phyloP scores from a whole-genome alignment of 768 basidiomycete genomes.

The Agrocybe praecox region DNA sequence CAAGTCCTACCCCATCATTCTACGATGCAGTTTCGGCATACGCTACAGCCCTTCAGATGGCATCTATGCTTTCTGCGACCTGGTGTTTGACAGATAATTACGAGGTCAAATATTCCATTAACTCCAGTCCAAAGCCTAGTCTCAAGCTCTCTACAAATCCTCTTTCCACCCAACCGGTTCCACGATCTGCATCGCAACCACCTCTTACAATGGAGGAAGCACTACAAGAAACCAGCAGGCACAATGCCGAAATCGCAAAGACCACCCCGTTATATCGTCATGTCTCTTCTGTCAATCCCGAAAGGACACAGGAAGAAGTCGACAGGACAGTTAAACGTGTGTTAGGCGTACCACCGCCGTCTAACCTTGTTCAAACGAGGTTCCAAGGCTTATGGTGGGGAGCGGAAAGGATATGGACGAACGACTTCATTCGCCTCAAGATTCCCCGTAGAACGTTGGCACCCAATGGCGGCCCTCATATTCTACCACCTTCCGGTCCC shows the following conservation, averaged over 20 bases:
- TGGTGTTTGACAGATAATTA: slow-evolving; percentile 80
- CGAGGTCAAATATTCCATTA: slow-evolving; percentile 55
- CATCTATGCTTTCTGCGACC: slow-evolving; percentile 57
- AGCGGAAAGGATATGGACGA: slow-evolving; percentile 84
- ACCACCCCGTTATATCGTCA: slow-evolving; percentile 16
- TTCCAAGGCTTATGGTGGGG: slow-evolving; percentile 92
- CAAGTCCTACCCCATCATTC: slow-evolving; percentile 38
- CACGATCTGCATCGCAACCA: slow-evolving; percentile 12
- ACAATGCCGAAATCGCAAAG: slow-evolving; percentile 29
- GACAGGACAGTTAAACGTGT: slow-evolving; percentile 25
- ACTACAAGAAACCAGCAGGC: slow-evolving; percentile 46
- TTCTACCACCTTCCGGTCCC: slow-evolving; percentile 65
- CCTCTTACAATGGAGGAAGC: slow-evolving; percentile 36
- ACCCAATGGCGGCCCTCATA: slow-evolving; percentile 60
- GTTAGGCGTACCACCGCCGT: slow-evolving; percentile 15
- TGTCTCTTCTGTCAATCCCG: slow-evolving; percentile 17
- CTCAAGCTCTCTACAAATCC: slow-evolving; percentile 15
- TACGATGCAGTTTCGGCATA: slow-evolving; percentile 61
- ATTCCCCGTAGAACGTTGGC: slow-evolving; percentile 67
- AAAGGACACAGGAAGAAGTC: slow-evolving; percentile 22
- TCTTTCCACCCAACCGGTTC: slow-evolving; percentile 14
- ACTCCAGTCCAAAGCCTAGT: slow-evolving; percentile 20
- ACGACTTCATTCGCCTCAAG: slow-evolving; percentile 82
- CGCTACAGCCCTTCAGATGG: slow-evolving; percentile 74
- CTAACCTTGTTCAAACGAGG: slow-evolving; percentile 44